A percentile compares a stretch with the other conserved stretches of the same genome.
phyloP scores from a whole-genome alignment of 1,284 basidiomycete genomes.

The Kwoniella shivajii region DNA sequence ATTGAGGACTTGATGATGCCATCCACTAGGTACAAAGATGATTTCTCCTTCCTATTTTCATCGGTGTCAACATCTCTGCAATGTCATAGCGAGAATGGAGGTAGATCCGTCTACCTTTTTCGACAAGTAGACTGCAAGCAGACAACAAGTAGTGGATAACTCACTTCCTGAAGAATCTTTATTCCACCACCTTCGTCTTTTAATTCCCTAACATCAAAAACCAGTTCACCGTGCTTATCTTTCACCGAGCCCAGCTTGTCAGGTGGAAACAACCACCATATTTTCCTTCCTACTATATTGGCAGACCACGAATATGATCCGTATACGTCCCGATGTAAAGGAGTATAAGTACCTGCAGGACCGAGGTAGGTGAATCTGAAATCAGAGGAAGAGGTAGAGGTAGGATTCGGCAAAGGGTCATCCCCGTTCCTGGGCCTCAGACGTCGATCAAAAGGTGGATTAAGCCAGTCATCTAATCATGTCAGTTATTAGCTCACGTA shows the following conservation, averaged over 20 bases:
- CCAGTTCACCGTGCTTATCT: slow-evolving; percentile 30
- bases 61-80: not conserved
- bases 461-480: slow-evolving; percentile 59
- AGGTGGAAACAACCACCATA: slow-evolving; percentile 61
- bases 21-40: slow-evolving; percentile 57
- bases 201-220: slow-evolving; percentile 51
- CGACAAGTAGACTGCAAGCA: too few relatives aligned
- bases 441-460: slow-evolving; percentile 39
- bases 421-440: not conserved
- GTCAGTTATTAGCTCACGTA: not conserved
- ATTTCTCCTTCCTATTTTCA: slow-evolving; percentile 50
- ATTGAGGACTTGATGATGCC: slow-evolving; percentile 56
- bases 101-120: too few relatives aligned
- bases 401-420: not conserved
- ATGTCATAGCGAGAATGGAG: too few relatives aligned
- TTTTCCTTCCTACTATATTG: slow-evolving; percentile 60
- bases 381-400: slow-evolving; percentile 30
- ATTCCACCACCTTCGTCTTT: slow-evolving; percentile 37
- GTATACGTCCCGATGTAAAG: slow-evolving; percentile 61
- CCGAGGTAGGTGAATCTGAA: slow-evolving; percentile 56
- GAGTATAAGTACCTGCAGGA: slow-evolving; percentile 54
- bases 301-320: slow-evolving; percentile 62
- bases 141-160: slow-evolving; percentile 1
- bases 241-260: slow-evolving; percentile 33
- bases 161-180: slow-evolving; percentile 42